Percentiles rank a stretch among this genome's conserved stretches.
Conservation (phyloP, 2,329 filamentous ascomycete species). For the Cladosporium phlei region DNA sequence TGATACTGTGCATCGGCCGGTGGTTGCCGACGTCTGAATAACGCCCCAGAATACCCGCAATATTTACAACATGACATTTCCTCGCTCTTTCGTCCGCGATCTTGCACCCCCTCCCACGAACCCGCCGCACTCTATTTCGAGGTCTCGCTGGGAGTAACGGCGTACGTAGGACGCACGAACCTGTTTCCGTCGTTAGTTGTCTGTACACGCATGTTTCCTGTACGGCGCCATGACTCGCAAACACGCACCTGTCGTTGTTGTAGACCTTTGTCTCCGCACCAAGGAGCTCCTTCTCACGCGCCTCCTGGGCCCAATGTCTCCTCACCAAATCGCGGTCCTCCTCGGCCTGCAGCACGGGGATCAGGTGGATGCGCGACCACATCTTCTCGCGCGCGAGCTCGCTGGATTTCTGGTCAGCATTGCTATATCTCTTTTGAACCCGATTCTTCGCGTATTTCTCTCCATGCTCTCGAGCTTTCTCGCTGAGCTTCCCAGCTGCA, state of each 20-base stretch:
- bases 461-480: not conserved
- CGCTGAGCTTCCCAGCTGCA: not conserved
- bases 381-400: conserved; percentile 96
- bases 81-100: not conserved
- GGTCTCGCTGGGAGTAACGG: conserved; percentile 59
- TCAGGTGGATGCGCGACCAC: conserved; percentile 94
- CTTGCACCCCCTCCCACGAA: not conserved
- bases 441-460: not conserved
- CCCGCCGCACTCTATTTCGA: conserved; percentile 46
- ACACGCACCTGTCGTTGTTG: conserved; percentile 79
- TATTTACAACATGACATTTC: conserved; percentile 11
- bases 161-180: conserved; percentile 77
- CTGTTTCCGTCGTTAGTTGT: conserved; percentile 39
- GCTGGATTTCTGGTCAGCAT: conserved; percentile 44
- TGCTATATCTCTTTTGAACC: too few species aligned
- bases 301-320: conserved; percentile 78
- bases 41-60: conserved; percentile 11
- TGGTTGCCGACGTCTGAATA: conserved; percentile 11
- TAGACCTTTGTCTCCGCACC: conserved; percentile 82
- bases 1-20: conserved; percentile 13
- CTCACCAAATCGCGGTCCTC: conserved; percentile 94
- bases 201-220: conserved; percentile 10
- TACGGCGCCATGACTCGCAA: not conserved
- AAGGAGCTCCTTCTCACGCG: conserved; percentile 82
- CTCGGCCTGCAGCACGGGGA: conserved; percentile 89